Conservation (phyloP, 1,139 yeast genomes). For the Scheffersomyces illinoinensis region DNA sequence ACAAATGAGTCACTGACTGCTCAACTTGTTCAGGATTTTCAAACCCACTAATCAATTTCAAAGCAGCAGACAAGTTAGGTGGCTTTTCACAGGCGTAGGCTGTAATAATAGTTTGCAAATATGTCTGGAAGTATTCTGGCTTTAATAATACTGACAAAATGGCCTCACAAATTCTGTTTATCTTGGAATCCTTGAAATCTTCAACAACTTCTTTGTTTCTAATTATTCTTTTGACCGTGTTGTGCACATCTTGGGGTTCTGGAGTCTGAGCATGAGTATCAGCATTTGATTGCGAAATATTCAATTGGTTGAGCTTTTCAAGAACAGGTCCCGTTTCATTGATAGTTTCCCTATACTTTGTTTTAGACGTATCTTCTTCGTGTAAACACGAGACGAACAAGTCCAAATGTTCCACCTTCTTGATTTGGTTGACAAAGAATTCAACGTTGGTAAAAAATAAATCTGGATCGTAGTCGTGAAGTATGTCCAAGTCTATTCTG, state of each 20-base stretch:
- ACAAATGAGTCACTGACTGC: conserved; percentile 72
- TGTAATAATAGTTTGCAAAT: conserved; percentile 79
- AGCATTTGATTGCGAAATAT: conserved; percentile 1
- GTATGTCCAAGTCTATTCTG: conserved; percentile 84
- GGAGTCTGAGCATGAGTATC: background rate
- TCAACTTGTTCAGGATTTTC: conserved; percentile 53
- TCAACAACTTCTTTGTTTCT: conserved; percentile 33
- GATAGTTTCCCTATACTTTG: conserved; percentile 80
- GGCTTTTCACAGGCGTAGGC: conserved; percentile 93
- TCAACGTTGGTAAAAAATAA: conserved; percentile 65
- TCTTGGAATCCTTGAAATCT: conserved; percentile 53
- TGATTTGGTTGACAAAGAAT: conserved; percentile 70
- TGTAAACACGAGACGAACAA: conserved; percentile 82
- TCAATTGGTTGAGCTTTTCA: conserved; percentile 9
- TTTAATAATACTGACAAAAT: conserved; percentile 57
- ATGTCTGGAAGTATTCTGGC: conserved; percentile 55
- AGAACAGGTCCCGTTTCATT: conserved; percentile 19
- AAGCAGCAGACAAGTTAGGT: conserved; percentile 76
- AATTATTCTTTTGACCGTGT: conserved; percentile 21
- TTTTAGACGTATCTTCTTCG: conserved; percentile 81
- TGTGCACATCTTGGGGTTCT: background rate
- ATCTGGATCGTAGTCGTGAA: conserved; percentile 83
- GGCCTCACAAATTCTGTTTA: conserved; percentile 76
- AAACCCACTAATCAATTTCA: conserved; percentile 57
- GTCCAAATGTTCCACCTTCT: conserved; percentile 75